These are phyloP conservation scores for Ramularia collo-cygni DNA, from an alignment of 2,329 filamentous ascomycete species.

Conservation along the genomic window DNA sequence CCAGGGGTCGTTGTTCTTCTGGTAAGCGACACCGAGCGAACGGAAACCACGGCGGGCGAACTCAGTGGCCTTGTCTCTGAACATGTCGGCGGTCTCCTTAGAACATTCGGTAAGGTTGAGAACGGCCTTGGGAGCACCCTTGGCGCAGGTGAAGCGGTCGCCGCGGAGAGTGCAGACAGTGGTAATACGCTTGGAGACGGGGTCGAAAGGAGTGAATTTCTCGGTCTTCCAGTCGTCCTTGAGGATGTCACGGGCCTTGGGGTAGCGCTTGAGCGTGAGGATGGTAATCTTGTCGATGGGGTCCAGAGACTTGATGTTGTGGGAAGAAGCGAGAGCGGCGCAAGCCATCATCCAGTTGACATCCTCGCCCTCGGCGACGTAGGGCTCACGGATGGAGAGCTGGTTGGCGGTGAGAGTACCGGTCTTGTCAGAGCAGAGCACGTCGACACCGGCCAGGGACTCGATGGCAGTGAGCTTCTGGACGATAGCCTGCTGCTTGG, in stretches of 20 bases:
- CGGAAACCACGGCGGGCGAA: slow-evolving; percentile 75
- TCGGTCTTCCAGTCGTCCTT: slow-evolving; percentile 68
- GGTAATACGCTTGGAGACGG: slow-evolving; percentile 73
- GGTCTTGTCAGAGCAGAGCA: slow-evolving; percentile 77
- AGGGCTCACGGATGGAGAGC: slow-evolving; percentile 69
- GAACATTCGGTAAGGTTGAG: slow-evolving; percentile 62
- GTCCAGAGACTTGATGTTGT: slow-evolving; percentile 72
- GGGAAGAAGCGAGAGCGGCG: slow-evolving; percentile 67
- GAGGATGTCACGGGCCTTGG: slow-evolving; percentile 69
- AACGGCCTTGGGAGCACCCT: slow-evolving; percentile 71
- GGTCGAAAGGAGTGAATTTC: slow-evolving; percentile 72
- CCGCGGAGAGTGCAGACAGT: slow-evolving; percentile 61
- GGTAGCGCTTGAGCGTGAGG: slow-evolving; percentile 67
- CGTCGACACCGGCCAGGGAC: slow-evolving; percentile 67
- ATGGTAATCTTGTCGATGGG: slow-evolving; percentile 76
- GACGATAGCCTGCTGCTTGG: slow-evolving; percentile 70
- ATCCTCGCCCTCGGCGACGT: slow-evolving; percentile 68
- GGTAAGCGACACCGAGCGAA: slow-evolving; percentile 70
- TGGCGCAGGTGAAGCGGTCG: slow-evolving; percentile 65
- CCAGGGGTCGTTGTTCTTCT: slow-evolving; percentile 70
- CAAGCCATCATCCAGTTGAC: slow-evolving; percentile 83
- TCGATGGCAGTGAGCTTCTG: slow-evolving; percentile 75
- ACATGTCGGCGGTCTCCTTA: slow-evolving; percentile 57
- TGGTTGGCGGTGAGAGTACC: slow-evolving; percentile 71
- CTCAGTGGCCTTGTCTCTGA: slow-evolving; percentile 66